phyloP scores from a whole-genome alignment of 345 rosid genomes.

The Eucalyptus viminalis region DNA sequence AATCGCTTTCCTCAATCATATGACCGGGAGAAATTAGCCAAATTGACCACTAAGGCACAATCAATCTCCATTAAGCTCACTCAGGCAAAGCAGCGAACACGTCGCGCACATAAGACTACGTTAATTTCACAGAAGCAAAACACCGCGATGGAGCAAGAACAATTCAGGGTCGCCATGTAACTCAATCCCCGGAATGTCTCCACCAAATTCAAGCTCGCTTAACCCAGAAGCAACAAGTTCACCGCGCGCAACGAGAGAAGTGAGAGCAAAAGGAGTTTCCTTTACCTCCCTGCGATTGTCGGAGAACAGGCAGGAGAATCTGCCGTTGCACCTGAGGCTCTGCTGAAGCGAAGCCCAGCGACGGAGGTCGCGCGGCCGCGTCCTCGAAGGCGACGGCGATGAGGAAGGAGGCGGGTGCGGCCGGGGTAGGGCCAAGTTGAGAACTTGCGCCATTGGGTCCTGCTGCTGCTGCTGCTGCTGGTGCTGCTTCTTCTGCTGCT shows the following conservation, averaged over 20 bases:
- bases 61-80: background rate
- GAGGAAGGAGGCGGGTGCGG: background rate
- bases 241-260: background rate
- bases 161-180: background rate
- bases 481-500: background rate
- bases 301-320: conserved; percentile 66
- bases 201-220: background rate
- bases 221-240: background rate
- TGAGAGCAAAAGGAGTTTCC: background rate
- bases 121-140: background rate
- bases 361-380: background rate
- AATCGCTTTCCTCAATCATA: background rate
- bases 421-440: background rate
- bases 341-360: conserved; percentile 28
- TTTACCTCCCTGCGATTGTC: conserved; percentile 54
- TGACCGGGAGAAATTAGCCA: background rate
- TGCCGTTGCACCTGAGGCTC: conserved; percentile 32
- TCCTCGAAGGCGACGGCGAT: background rate
- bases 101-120: background rate
- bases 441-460: background rate
- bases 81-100: background rate
- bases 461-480: background rate
- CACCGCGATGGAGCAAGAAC: background rate
- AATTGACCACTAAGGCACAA: background rate
- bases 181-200: background rate